Base-by-base conservation (phyloP, 352 stramenopile species). In the Phytophthora sp. region DNA sequence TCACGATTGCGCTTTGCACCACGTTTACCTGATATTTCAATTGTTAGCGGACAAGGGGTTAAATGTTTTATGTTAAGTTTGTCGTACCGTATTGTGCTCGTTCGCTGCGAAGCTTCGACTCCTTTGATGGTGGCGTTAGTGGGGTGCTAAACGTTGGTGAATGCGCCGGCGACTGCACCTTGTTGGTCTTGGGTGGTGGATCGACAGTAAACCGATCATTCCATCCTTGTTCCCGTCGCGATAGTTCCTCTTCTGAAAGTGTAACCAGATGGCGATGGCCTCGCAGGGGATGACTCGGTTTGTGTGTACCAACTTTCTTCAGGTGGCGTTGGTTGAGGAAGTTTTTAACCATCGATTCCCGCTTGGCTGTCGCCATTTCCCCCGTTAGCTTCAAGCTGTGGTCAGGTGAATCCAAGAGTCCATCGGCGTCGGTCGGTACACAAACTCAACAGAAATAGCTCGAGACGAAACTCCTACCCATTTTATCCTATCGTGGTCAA, bases 181-280 rank as follows among this genome's bases (percentile, higher is more conserved):
- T 86, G 33, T 81, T 89, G 6, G 74, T 76, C 35, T 82, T 82
- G 13, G 65, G 64, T 4, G 77, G 80, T 24, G 70, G 66, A n/a
- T 90, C 75, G 12, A 86, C 71, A 20, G 76, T 69, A 56, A 94
- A 94, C 1, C 83, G 83, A 57, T 89, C 80, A 36, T 94, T 90
- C 83, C 83, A 94, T 7, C 78, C 85, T 49, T 84, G 79, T 33
- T 94, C 83, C 26, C 82, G 83, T 30, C 84, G 73, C 47, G 80
- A 74, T 21, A 92, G 52, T 50, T 90, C 72, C 30, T 86, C 63
- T 21, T 86, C 67, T 0, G 69, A 80, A 1, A 82, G 71, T 13
- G 66, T 75, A 39, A 85, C 73, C 1, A 85, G 74, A 12, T 76
- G 68, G 7, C 73, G 83, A 20, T 79, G 74, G 7, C 63, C 46